Conservation (phyloP, 2,329 filamentous ascomycete species). For the Phialophora expanda region DNA sequence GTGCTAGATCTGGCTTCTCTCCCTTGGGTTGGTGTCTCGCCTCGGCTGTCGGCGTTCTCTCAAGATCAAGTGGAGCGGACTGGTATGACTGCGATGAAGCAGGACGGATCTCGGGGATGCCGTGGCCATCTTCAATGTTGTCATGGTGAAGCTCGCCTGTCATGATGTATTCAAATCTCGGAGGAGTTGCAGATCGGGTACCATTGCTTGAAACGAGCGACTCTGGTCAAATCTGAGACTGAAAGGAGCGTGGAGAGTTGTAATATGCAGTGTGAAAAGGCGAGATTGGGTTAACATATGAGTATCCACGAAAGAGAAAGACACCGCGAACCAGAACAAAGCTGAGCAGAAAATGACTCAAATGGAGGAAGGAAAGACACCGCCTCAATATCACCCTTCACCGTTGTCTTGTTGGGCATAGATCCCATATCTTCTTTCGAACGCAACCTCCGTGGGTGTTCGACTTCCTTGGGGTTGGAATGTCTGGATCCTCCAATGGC, state of each 20-base stretch:
- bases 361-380: slow-evolving; percentile 7
- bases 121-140: slow-evolving; percentile 21
- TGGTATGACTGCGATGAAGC: slow-evolving; percentile 20
- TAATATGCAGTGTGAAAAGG: neutral
- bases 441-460: slow-evolving; percentile 8
- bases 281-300: slow-evolving; percentile 6
- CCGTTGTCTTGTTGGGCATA: slow-evolving; percentile 19
- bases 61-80: slow-evolving; percentile 17
- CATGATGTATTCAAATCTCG: slow-evolving; percentile 23
- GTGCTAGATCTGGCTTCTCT: slow-evolving; percentile 39
- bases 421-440: slow-evolving; percentile 5
- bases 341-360: slow-evolving; percentile 22
- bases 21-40: slow-evolving; percentile 6
- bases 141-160: slow-evolving; percentile 36
- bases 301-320: neutral
- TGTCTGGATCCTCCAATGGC: slow-evolving; percentile 17
- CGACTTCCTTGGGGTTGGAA: slow-evolving; percentile 8
- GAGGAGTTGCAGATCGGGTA: slow-evolving; percentile 1
- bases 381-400: slow-evolving; percentile 9
- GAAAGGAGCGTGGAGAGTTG: neutral
- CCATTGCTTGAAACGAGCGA: slow-evolving; percentile 17
- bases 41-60: slow-evolving; percentile 22
- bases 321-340: slow-evolving; percentile 3
- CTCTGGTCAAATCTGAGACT: slow-evolving; percentile 6
- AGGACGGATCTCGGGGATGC: slow-evolving; percentile 9